Evolutionary conservation across 768 basidiomycete genomes (phyloP).

Genomic region (Tulasnella sp.): DNA sequence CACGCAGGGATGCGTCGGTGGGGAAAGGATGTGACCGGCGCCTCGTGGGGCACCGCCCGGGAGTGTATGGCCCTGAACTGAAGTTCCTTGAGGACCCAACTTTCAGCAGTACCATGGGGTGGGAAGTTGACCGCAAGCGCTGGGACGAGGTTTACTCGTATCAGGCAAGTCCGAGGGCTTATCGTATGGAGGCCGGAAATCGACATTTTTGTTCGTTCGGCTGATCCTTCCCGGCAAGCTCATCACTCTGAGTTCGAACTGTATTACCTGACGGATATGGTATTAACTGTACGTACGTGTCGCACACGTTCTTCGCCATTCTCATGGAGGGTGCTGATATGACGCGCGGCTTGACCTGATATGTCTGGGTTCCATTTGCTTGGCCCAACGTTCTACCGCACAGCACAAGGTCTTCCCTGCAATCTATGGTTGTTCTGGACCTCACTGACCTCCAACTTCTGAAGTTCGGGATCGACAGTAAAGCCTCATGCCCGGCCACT

Average conservation of each 20-base stretch:
- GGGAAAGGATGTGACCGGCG: constrained; percentile 89
- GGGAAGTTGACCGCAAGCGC: constrained; percentile 91
- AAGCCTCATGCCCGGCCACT: constrained; percentile 64
- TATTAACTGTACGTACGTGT: constrained; percentile 72
- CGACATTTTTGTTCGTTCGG: neutral
- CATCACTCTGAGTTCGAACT: constrained; percentile 57
- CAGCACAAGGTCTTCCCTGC: neutral
- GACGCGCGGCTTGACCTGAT: neutral
- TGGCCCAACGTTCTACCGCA: constrained; percentile 15
- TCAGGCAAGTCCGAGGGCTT: constrained; percentile 52
- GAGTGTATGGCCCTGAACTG: constrained; percentile 53
- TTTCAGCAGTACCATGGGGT: constrained; percentile 69
- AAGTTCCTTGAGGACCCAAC: constrained; percentile 72
- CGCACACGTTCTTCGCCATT: neutral
- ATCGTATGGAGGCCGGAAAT: neutral
- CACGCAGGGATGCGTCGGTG: constrained; percentile 71
- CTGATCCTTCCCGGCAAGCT: neutral
- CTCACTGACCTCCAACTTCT: constrained; percentile 70
- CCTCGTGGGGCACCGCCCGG: constrained; percentile 72
- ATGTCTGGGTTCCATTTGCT: neutral
- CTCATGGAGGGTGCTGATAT: neutral
- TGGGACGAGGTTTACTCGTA: constrained; percentile 81
- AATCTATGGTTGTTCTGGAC: constrained; percentile 48
- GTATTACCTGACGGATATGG: constrained; percentile 85
- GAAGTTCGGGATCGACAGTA: constrained; percentile 93